Conservation (phyloP, 495 filamentous ascomycete genomes). For the Collariella sp. region DNA sequence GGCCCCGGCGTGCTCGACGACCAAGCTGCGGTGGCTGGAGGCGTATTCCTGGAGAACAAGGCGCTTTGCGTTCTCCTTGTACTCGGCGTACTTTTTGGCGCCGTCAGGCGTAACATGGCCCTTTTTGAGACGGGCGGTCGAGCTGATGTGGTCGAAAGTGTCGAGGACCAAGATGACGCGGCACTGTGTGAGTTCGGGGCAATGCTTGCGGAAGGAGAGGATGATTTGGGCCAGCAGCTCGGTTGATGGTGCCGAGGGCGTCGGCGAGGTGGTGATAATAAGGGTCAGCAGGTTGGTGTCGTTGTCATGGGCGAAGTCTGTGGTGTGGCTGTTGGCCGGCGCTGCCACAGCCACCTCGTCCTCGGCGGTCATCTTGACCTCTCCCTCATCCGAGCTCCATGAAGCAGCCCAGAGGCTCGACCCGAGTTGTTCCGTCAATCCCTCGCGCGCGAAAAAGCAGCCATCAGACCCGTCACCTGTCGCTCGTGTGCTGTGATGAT, state of each 20-base stretch:
- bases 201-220: constrained; percentile 32
- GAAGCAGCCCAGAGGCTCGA: too few relatives aligned
- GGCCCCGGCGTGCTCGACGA: constrained; percentile 22
- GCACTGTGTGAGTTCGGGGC: constrained; percentile 25
- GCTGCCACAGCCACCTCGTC: too few relatives aligned
- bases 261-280: constrained; percentile 42
- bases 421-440: too few relatives aligned
- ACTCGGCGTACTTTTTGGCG: constrained; percentile 28
- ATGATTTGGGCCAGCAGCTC: constrained; percentile 35
- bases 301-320: too few relatives aligned
- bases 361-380: too few relatives aligned
- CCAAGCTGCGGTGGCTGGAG: constrained; percentile 1
- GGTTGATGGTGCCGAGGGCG: constrained; percentile 40
- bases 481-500: too few relatives aligned
- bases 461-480: too few relatives aligned
- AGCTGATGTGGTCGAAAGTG: constrained; percentile 35
- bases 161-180: constrained; percentile 38
- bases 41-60: constrained; percentile 29
- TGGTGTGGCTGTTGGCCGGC: too few relatives aligned
- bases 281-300: constrained; percentile 29
- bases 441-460: too few relatives aligned
- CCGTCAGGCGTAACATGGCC: constrained; percentile 36
- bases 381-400: too few relatives aligned
- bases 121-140: constrained; percentile 35
- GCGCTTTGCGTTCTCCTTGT: constrained; percentile 35